Evolutionary conservation across 2,329 filamentous ascomycete genomes (phyloP).

Genomic region (Trichoderma sp.): DNA sequence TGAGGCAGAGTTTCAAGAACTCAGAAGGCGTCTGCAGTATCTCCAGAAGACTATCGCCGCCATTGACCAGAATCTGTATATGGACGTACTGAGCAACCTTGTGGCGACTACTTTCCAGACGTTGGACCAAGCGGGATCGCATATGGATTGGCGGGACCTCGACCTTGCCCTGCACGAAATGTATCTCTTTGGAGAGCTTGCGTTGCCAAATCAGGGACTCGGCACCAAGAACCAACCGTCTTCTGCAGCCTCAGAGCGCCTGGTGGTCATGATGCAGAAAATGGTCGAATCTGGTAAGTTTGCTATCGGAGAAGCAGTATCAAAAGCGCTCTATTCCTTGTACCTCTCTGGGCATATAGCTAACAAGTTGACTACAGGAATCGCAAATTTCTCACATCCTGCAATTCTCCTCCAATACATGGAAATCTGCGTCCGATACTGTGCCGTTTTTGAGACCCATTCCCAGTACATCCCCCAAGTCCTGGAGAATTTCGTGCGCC

Average conservation of each 20-base stretch:
- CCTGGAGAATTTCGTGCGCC: conserved; percentile 84
- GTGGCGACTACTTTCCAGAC: conserved; percentile 84
- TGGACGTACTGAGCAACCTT: conserved; percentile 81
- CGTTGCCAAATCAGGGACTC: conserved; percentile 83
- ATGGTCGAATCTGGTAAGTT: conserved; percentile 86
- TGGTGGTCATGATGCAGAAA: conserved; percentile 89
- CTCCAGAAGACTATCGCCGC: conserved; percentile 90
- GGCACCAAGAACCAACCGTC: conserved; percentile 81
- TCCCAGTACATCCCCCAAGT: conserved; percentile 78
- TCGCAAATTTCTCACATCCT: conserved; percentile 82
- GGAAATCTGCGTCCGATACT: conserved; percentile 96
- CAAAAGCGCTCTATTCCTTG: not conserved
- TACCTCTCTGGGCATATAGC: not conserved
- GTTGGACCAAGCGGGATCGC: conserved; percentile 68
- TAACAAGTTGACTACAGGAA: conserved; percentile 51
- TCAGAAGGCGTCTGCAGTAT: conserved; percentile 84
- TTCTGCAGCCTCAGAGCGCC: conserved; percentile 71
- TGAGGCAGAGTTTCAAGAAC: conserved; percentile 94
- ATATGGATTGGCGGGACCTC: conserved; percentile 90
- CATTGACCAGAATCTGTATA: conserved; percentile 83
- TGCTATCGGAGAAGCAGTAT: not conserved
- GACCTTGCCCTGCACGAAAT: conserved; percentile 94
- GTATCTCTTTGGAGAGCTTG: conserved; percentile 91
- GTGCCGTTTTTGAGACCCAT: conserved; percentile 85
- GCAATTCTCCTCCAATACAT: conserved; percentile 95